Conservation (phyloP, 2,329 filamentous ascomycete species). For the Diplodia seriata region DNA sequence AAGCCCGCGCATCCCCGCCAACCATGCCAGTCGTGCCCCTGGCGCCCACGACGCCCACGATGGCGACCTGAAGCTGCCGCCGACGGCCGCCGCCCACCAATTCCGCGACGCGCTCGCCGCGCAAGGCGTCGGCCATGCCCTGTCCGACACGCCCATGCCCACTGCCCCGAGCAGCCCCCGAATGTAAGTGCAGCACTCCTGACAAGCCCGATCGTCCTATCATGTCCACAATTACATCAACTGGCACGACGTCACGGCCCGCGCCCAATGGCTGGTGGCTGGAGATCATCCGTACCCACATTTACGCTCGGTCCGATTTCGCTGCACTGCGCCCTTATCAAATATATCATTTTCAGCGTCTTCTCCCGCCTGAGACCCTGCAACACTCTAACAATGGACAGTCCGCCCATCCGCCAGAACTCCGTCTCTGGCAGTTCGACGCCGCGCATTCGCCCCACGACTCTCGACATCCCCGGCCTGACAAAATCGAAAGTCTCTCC, state of each 20-base stretch:
- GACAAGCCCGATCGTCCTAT: constrained; percentile 17
- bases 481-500: constrained; percentile 95
- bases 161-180: constrained; percentile 68
- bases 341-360: constrained; percentile 29
- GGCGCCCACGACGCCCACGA: constrained; percentile 32
- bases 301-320: constrained; percentile 31
- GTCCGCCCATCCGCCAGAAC: constrained; percentile 72
- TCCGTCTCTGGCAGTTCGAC: constrained; percentile 71
- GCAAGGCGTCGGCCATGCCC: constrained; percentile 58
- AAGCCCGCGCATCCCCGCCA: constrained; percentile 31
- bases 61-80: constrained; percentile 44
- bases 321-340: constrained; percentile 29
- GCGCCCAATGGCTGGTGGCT: constrained; percentile 22
- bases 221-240: constrained; percentile 32
- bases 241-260: constrained; percentile 18
- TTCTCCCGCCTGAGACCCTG: constrained; percentile 32
- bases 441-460: constrained; percentile 86
- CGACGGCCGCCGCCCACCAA: constrained; percentile 30
- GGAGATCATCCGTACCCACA: constrained; percentile 32
- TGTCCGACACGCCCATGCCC: constrained; percentile 69
- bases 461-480: constrained; percentile 94
- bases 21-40: constrained; percentile 19
- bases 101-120: constrained; percentile 35
- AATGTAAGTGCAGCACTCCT: constrained; percentile 56
- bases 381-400: constrained; percentile 46